phyloP scores from a whole-genome alignment of 805 yeast genomes.

The Monosporozyma unispora region DNA sequence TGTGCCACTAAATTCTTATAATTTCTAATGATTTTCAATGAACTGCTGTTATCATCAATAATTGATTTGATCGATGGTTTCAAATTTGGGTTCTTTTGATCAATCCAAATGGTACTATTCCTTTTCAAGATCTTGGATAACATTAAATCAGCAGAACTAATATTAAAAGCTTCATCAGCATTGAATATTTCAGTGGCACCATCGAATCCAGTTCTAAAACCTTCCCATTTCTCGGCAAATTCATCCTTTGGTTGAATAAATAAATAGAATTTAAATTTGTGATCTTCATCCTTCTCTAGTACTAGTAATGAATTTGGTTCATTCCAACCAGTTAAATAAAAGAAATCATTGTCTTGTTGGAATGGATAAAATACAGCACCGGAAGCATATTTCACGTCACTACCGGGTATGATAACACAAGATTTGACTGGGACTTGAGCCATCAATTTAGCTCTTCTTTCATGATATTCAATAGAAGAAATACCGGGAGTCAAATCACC shows the following conservation, averaged over 20 bases:
- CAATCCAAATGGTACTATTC: conserved; percentile 35
- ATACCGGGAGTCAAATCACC: conserved; percentile 90
- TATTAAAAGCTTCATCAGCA: conserved; percentile 65
- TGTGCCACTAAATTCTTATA: conserved; percentile 18
- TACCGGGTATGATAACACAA: conserved; percentile 70
- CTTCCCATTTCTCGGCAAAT: conserved; percentile 87
- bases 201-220: conserved; percentile 76
- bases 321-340: conserved; percentile 82
- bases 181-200: conserved; percentile 80
- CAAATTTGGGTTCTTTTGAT: conserved; percentile 1
- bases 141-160: conserved; percentile 1
- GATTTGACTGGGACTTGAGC: conserved; percentile 43
- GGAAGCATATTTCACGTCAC: conserved; percentile 65
- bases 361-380: conserved; percentile 88
- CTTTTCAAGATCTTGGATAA: conserved; percentile 36
- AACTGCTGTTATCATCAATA: neutral
- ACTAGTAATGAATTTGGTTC: conserved; percentile 75
- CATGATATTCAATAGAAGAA: conserved; percentile 69
- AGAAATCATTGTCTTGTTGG: conserved; percentile 85
- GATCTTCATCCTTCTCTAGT: conserved; percentile 47
- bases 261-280: conserved; percentile 58
- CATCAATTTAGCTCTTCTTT: conserved; percentile 56
- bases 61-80: conserved; percentile 7
- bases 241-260: conserved; percentile 78
- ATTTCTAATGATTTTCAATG: conserved; percentile 5